Conservation (phyloP, 148 eudicot species). For the Camellia japonica region DNA sequence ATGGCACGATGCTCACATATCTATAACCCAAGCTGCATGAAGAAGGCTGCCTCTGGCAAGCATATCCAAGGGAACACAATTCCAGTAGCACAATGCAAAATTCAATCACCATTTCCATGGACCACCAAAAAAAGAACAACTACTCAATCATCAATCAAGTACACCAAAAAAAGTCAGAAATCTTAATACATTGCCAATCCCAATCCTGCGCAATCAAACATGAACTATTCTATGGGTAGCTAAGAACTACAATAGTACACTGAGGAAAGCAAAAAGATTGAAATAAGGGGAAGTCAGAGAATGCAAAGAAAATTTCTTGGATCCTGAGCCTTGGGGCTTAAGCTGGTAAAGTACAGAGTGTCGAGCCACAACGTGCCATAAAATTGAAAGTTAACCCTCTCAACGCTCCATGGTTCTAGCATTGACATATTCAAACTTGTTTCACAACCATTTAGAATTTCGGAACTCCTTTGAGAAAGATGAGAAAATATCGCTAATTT, state of each 20-base stretch:
- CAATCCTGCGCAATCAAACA: constrained; percentile 10
- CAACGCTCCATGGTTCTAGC: constrained; percentile 5
- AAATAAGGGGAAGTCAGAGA: neutral
- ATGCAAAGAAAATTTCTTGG: neutral
- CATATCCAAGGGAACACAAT: neutral
- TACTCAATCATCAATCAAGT: neutral
- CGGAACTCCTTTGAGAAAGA: neutral
- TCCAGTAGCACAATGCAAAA: neutral
- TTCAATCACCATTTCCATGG: neutral
- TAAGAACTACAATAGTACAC: constrained; percentile 5
- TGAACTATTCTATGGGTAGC: constrained; percentile 5
- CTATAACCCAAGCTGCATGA: neutral
- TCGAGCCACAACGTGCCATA: neutral
- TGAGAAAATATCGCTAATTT: neutral
- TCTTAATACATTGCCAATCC: constrained; percentile 8
- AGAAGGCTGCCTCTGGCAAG: neutral
- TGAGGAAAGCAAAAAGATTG: neutral
- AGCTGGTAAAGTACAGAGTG: neutral
- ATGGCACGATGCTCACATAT: neutral
- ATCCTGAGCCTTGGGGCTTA: neutral
- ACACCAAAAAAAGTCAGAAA: neutral
- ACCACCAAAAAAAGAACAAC: neutral
- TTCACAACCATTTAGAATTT: neutral
- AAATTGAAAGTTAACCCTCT: neutral
- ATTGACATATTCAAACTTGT: constrained; percentile 5